Base-by-base conservation (phyloP, 179 eudicot genomes). In the Silene noctiflora region DNA sequence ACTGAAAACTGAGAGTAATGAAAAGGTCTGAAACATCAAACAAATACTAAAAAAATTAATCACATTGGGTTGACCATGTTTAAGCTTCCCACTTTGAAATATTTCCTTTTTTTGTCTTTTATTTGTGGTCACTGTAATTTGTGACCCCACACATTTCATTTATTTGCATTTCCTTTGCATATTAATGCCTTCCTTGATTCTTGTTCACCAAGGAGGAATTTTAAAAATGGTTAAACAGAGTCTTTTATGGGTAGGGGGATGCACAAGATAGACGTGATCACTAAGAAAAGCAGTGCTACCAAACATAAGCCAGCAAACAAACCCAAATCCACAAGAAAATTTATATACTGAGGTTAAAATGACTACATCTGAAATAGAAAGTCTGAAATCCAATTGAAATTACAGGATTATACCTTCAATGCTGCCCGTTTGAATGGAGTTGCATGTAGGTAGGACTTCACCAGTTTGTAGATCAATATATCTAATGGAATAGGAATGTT, bases 401-500 rank as follows among this genome's bases (percentile, higher is more conserved):
- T 4, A 44, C 20, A n/a, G 46, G 9, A 31, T 46, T 11, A 29
- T 83, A 92, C 97, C 91, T 87, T 89, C 33, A 90, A 72, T 21
- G 96, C 93, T 39, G 96, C 90, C 60, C 91, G 88, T 78, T 88
- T 92, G 67, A 89, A 87, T 72, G 96, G 91, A 75, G 89, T 82
- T 44, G 91, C 83, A 73, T 88, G 84, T 68, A 90, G 73, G 66
- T 90, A 92, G 19, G 91, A 84, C 83, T 90, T 92, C 46, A 90
- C 90, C 80, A 83, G 78, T 76, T 87, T 92, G 89, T 84, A 92
- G 10, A 91, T 88, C 82, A 84, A 75, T 71, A 88, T 82, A 81
- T 92, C 97, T 67, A 92, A 83, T 56, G 96, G 95, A 69, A 92
- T 80, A 67, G 75, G 68, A 67, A 63, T 67, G 66, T 86, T 83